A percentile compares a stretch with the other conserved stretches of the same genome.
phyloP scores from a whole-genome alignment of 2,329 filamentous ascomycete species.

The Aspergillus flavus region DNA sequence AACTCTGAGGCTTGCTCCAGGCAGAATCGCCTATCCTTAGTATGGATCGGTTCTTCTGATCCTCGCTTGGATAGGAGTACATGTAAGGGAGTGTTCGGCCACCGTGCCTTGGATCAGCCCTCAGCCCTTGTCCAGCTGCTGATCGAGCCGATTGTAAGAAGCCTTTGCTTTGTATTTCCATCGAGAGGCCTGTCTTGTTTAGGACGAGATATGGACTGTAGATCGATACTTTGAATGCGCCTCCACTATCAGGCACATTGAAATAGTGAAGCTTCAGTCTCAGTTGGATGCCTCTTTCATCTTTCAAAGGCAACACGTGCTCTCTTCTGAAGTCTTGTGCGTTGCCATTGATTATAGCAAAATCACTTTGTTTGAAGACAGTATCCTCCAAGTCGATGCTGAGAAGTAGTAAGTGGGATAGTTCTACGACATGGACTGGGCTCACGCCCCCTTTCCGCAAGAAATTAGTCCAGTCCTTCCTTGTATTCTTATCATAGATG shows the following conservation, averaged over 20 bases:
- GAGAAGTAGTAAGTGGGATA: conserved; percentile 88
- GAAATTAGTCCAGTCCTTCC: conserved; percentile 99
- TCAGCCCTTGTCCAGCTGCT: conserved; percentile 77
- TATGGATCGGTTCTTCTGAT: conserved; percentile 86
- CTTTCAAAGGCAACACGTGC: conserved; percentile 75
- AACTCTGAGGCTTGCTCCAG: conserved; percentile 98
- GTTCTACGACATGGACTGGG: conserved; percentile 93
- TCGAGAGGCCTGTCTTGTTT: conserved; percentile 90
- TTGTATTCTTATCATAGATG: conserved; percentile 98
- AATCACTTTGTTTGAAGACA: conserved; percentile 90
- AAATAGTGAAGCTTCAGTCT: conserved; percentile 89
- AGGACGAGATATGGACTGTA: conserved; percentile 94
- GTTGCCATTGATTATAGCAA: conserved; percentile 93
- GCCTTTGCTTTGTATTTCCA: conserved; percentile 85
- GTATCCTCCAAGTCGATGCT: conserved; percentile 98
- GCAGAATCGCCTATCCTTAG: conserved; percentile 85
- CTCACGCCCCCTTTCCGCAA: conserved; percentile 94
- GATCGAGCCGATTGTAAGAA: conserved; percentile 81
- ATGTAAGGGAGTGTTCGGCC: conserved; percentile 82
- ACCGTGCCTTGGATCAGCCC: conserved; percentile 52
- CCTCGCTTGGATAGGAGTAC: conserved; percentile 90
- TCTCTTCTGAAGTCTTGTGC: conserved; percentile 86
- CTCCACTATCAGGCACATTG: conserved; percentile 85
- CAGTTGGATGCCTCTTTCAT: conserved; percentile 76
- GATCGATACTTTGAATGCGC: conserved; percentile 92